Conservation (phyloP, 441 rosid species). For the Erodium chrysanthum region DNA sequence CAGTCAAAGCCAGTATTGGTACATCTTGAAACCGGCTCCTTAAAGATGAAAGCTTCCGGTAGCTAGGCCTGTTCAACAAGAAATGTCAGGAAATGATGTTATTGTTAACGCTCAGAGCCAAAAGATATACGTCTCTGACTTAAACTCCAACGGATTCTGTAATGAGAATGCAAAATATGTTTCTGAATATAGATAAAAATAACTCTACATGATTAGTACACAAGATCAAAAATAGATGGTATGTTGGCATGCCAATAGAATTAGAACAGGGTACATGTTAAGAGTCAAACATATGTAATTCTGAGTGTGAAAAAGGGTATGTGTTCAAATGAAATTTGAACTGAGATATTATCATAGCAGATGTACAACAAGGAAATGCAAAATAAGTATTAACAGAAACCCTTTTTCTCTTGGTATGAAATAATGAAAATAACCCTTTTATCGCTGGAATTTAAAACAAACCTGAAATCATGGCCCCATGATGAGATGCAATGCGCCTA, state of each 20-base stretch:
- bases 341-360: background rate
- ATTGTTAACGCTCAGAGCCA: background rate
- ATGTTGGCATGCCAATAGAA: background rate
- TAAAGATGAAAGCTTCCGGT: constrained; percentile 73
- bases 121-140: background rate
- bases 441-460: constrained; percentile 22
- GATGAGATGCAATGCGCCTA: constrained; percentile 97
- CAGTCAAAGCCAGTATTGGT: constrained; percentile 81
- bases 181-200: background rate
- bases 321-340: background rate
- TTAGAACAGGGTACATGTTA: background rate
- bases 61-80: constrained; percentile 52
- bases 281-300: constrained; percentile 6
- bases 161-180: background rate
- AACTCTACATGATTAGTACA: background rate
- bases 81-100: background rate
- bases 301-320: background rate
- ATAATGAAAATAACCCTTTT: constrained; percentile 1
- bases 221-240: background rate
- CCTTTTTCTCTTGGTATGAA: background rate
- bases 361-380: constrained; percentile 3
- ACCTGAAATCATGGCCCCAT: constrained; percentile 99
- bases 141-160: background rate
- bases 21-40: constrained; percentile 60
- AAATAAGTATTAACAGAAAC: background rate